Evolutionary conservation across 208 protist genomes (phyloP).

Genomic region (Novymonas esmeraldas): DNA sequence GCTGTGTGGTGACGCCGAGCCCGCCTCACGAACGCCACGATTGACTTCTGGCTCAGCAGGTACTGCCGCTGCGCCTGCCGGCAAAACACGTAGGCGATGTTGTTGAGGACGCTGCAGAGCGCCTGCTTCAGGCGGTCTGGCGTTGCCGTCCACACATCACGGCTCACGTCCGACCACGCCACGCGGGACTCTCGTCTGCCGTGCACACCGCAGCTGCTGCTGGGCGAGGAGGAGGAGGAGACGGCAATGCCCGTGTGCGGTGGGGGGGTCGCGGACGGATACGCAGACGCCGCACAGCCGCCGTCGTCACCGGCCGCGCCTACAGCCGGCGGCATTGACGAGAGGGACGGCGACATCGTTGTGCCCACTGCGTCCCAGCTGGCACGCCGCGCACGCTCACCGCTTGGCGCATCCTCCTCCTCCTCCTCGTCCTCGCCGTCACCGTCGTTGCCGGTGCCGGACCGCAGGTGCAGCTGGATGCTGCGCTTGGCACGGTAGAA

Average conservation of each 20-base stretch:
- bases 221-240: background rate
- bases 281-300: background rate
- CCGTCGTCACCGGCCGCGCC: background rate
- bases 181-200: background rate
- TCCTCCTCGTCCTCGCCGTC: background rate
- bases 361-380: background rate
- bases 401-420: background rate
- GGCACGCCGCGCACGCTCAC: background rate
- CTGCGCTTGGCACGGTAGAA: constrained; percentile 33
- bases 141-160: background rate
- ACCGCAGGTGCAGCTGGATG: constrained; percentile 21
- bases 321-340: background rate
- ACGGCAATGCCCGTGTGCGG: background rate
- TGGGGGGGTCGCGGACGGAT: too few species aligned
- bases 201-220: background rate
- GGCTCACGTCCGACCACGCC: constrained; percentile 4
- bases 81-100: constrained; percentile 46
- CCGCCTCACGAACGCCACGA: constrained; percentile 21
- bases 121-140: constrained; percentile 33
- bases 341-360: background rate
- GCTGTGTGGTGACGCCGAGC: constrained; percentile 28
- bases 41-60: constrained; percentile 19
- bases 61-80: constrained; percentile 40
- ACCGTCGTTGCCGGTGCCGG: background rate
- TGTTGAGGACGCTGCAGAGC: constrained; percentile 46